Percentiles rank a stretch among this genome's conserved stretches.
Conservation (phyloP, 1,284 basidiomycete species). For the Tylopilus sp. region DNA sequence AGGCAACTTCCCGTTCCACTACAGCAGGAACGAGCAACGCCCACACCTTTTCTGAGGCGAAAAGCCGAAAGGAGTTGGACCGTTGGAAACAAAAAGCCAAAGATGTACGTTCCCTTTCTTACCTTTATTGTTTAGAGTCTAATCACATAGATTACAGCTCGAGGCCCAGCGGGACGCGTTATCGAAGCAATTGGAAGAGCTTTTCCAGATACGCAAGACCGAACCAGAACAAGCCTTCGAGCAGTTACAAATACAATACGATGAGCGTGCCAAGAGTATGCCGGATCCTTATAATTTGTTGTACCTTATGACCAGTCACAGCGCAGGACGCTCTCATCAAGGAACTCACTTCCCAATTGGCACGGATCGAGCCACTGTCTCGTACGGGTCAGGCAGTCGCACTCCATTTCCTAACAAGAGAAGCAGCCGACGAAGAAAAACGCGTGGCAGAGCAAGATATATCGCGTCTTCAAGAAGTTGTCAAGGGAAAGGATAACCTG, state of each 20-base stretch:
- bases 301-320: conserved; percentile 27
- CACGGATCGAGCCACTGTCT: conserved; percentile 50
- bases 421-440: conserved; percentile 66
- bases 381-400: conserved; percentile 45
- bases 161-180: conserved; percentile 46
- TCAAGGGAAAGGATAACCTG: conserved; percentile 42
- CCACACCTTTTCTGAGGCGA: conserved; percentile 11
- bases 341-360: conserved; percentile 51
- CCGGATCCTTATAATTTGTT: background rate
- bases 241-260: conserved; percentile 45
- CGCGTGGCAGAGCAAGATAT: conserved; percentile 48
- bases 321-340: conserved; percentile 55
- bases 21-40: conserved; percentile 12
- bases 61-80: conserved; percentile 26
- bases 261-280: conserved; percentile 50
- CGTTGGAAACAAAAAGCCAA: conserved; percentile 31
- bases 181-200: conserved; percentile 51
- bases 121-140: background rate
- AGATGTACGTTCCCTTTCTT: conserved; percentile 18
- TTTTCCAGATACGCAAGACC: conserved; percentile 51
- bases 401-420: conserved; percentile 64
- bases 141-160: conserved; percentile 31
- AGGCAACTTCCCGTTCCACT: conserved; percentile 1
- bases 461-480: conserved; percentile 39
- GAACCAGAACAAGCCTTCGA: conserved; percentile 56